phyloP scores from a whole-genome alignment of 345 rosid genomes.

The Ceriops decandra region DNA sequence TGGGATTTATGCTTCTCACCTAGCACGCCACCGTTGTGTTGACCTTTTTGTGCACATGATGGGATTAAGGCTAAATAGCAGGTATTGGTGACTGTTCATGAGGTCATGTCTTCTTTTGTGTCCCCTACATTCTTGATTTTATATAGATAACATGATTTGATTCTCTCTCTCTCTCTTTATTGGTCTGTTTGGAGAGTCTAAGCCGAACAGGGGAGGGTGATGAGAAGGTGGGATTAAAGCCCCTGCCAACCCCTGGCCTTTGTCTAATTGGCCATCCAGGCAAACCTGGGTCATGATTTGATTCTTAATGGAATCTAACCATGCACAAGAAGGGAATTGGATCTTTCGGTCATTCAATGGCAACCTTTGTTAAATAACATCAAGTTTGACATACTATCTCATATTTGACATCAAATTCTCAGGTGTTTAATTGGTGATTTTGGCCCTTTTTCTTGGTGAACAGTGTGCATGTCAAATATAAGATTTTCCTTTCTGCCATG shows the following conservation, averaged over 20 bases:
- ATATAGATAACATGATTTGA: not conserved
- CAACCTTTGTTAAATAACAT: too few relatives aligned
- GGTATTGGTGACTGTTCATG: conserved; percentile 38
- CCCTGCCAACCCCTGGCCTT: too few relatives aligned
- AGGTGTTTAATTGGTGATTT: conserved; percentile 2
- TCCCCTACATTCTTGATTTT: not conserved
- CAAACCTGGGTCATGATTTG: too few relatives aligned
- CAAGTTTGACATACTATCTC: too few relatives aligned
- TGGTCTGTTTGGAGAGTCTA: too few relatives aligned
- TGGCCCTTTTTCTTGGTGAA: conserved; percentile 11
- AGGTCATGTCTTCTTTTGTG: not conserved
- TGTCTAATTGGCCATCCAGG: too few relatives aligned
- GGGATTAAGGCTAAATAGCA: conserved; percentile 87
- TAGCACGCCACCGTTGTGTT: conserved; percentile 82
- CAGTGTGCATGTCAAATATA: conserved; percentile 86
- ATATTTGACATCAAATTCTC: not conserved
- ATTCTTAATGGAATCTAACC: too few relatives aligned
- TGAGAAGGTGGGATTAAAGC: too few relatives aligned
- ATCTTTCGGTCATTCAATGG: too few relatives aligned
- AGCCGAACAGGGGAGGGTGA: too few relatives aligned
- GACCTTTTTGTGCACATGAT: conserved; percentile 99
- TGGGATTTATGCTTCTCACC: conserved; percentile 97
- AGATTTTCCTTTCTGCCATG: conserved; percentile 88
- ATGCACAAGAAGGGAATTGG: too few relatives aligned
- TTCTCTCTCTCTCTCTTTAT: not conserved